These are phyloP conservation scores for Backusella circina DNA, from an alignment of 192 early-diverging fungal species.

Conservation along the genomic window DNA sequence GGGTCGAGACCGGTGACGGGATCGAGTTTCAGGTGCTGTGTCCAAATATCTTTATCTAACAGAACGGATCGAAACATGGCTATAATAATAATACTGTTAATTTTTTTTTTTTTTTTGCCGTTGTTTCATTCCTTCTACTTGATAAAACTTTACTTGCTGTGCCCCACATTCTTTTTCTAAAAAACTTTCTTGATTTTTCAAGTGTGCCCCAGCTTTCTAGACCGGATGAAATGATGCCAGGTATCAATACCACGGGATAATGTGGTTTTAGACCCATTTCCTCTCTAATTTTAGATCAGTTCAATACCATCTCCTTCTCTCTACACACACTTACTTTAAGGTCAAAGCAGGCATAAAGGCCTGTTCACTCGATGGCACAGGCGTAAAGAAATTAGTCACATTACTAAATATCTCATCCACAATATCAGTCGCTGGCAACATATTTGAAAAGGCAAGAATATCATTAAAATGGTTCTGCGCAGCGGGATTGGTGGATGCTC, in stretches of 20 bases:
- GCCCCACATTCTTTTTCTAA: constrained; percentile 86
- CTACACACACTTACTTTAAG: not conserved
- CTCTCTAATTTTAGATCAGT: constrained; percentile 14
- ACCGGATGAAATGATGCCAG: constrained; percentile 85
- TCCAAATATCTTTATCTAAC: constrained; percentile 87
- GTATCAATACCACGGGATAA: constrained; percentile 76
- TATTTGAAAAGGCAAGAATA: constrained; percentile 55
- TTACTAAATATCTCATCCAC: constrained; percentile 72
- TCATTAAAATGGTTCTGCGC: constrained; percentile 36
- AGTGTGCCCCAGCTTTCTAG: constrained; percentile 86
- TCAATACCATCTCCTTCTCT: constrained; percentile 13
- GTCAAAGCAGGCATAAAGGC: constrained; percentile 47
- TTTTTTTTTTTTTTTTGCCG: not conserved
- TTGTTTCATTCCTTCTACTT: too few relatives aligned
- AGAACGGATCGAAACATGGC: constrained; percentile 83
- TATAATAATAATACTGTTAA: not conserved
- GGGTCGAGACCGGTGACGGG: constrained; percentile 83
- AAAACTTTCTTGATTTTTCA: constrained; percentile 77
- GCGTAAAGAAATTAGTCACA: constrained; percentile 51
- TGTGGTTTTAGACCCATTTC: constrained; percentile 34
- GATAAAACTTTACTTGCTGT: constrained; percentile 59
- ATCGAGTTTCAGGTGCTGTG: constrained; percentile 79
- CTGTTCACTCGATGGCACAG: constrained; percentile 42
- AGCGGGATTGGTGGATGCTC: constrained; percentile 36
- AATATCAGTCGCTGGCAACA: constrained; percentile 61